These are phyloP conservation scores for Tremellales sp. DNA, from an alignment of 1,284 basidiomycete genomes.

Conservation along the genomic window DNA sequence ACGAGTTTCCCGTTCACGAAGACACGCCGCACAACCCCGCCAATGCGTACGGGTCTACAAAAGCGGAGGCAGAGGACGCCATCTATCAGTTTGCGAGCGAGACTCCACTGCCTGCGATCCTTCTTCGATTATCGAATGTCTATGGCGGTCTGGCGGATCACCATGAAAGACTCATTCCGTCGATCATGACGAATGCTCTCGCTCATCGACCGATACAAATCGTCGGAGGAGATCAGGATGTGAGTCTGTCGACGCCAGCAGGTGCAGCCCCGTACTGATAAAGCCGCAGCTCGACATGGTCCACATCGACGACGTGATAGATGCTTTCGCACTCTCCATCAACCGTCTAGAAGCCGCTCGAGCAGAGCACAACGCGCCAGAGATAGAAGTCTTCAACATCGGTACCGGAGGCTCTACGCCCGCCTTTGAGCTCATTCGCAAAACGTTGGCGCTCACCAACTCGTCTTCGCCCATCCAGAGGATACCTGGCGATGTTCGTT, in stretches of 20 bases:
- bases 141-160: conserved; percentile 33
- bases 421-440: conserved; percentile 24
- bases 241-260: too few relatives aligned
- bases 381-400: conserved; percentile 30
- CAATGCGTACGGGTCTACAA: conserved; percentile 32
- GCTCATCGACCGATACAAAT: conserved; percentile 34
- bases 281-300: conserved; percentile 25
- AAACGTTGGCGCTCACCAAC: conserved; percentile 26
- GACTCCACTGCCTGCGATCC: conserved; percentile 17
- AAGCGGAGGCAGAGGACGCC: conserved; percentile 24
- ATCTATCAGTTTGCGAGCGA: conserved; percentile 10
- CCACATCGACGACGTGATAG: conserved; percentile 30
- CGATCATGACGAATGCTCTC: conserved; percentile 28
- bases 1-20: conserved; percentile 23
- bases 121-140: conserved; percentile 32
- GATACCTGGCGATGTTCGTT: conserved; percentile 24
- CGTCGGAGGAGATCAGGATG: conserved; percentile 34
- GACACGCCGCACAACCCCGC: conserved; percentile 19
- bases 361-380: too few relatives aligned
- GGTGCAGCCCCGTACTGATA: background rate
- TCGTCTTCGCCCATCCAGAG: conserved; percentile 30
- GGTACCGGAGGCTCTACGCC: conserved; percentile 18
- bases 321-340: conserved; percentile 25
- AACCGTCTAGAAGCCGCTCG: conserved; percentile 8
- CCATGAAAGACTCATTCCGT: conserved; percentile 29